These are phyloP conservation scores for Fusarium gaditjirri DNA, from an alignment of 2,329 filamentous ascomycete genomes.

Conservation along the genomic window DNA sequence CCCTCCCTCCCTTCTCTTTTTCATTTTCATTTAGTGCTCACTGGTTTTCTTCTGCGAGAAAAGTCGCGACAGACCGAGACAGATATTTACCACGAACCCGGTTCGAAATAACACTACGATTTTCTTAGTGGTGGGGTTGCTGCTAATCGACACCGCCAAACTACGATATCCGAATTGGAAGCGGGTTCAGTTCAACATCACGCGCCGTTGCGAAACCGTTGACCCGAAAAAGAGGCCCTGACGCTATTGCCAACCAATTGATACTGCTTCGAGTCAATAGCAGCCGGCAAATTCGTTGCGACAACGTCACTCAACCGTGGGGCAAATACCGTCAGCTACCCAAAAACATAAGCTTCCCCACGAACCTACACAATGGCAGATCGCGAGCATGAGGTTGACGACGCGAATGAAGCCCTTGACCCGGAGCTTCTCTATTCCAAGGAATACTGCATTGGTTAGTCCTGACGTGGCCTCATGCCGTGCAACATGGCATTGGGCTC, in stretches of 20 bases:
- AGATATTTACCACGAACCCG: conserved; percentile 9
- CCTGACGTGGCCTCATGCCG: conserved; percentile 5
- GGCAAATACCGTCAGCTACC: conserved; percentile 1
- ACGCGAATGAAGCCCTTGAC: conserved; percentile 69
- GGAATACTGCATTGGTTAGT: conserved; percentile 84
- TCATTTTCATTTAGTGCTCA: conserved; percentile 4
- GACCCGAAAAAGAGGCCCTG: background rate
- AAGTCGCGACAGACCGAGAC: background rate
- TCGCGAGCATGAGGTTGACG: conserved; percentile 58
- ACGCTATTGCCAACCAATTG: background rate
- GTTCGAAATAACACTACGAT: conserved; percentile 30
- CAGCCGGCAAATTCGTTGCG: background rate
- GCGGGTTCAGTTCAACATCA: conserved; percentile 5
- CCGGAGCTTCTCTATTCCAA: conserved; percentile 94
- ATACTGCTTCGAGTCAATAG: background rate
- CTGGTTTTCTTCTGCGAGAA: background rate
- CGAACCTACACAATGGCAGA: conserved; percentile 56
- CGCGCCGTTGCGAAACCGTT: background rate
- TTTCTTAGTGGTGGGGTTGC: conserved; percentile 39
- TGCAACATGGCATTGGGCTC: background rate
- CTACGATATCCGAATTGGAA: conserved; percentile 19
- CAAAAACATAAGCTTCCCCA: conserved; percentile 11
- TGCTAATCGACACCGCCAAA: conserved; percentile 39
- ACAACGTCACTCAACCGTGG: conserved; percentile 5
- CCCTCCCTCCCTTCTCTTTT: background rate